A percentile compares a stretch with the other conserved stretches of the same genome.
Evolutionary conservation across 352 stramenopile genomes (phyloP).

Genomic region (Phytopythium kandeliae): DNA sequence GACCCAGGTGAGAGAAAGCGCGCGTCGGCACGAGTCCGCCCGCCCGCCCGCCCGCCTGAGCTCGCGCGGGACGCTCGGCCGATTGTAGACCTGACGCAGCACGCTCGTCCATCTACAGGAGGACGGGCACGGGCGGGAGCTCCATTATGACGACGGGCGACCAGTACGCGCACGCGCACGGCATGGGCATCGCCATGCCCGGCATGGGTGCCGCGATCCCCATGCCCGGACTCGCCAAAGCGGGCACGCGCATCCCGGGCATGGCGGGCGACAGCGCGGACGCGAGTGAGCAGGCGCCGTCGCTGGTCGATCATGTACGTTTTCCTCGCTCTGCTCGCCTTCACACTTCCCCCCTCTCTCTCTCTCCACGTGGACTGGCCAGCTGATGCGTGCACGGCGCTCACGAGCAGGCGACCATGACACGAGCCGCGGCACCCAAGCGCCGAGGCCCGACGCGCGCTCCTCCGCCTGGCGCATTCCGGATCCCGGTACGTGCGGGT

Average conservation of each 20-base stretch:
- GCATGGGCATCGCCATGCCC: slow-evolving; percentile 72
- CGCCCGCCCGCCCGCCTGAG: too few relatives aligned
- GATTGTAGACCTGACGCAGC: too few relatives aligned
- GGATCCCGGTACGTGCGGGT: slow-evolving; percentile 49
- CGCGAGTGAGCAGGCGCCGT: slow-evolving; percentile 14
- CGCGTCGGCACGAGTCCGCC: too few relatives aligned
- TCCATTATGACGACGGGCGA: slow-evolving; percentile 85
- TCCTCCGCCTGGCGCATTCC: slow-evolving; percentile 57
- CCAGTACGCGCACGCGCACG: slow-evolving; percentile 64
- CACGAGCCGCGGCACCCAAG: slow-evolving; percentile 66
- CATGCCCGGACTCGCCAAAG: slow-evolving; percentile 75
- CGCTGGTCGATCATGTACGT: slow-evolving; percentile 50
- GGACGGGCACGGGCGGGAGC: slow-evolving; percentile 13
- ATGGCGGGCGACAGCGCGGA: slow-evolving; percentile 34
- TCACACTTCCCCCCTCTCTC: too few relatives aligned
- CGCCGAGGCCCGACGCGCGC: slow-evolving; percentile 56
- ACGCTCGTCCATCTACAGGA: too few relatives aligned
- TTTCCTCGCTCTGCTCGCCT: too few relatives aligned
- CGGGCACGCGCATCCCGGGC: slow-evolving; percentile 57
- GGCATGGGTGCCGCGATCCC: slow-evolving; percentile 78
- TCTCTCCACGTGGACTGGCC: too few relatives aligned
- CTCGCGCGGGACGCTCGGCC: too few relatives aligned
- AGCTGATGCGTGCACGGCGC: not conserved
- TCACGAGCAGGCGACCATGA: slow-evolving; percentile 60
- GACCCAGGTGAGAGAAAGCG: too few relatives aligned